phyloP scores from a whole-genome alignment of 805 yeast genomes.

The Starmerella bombi region DNA sequence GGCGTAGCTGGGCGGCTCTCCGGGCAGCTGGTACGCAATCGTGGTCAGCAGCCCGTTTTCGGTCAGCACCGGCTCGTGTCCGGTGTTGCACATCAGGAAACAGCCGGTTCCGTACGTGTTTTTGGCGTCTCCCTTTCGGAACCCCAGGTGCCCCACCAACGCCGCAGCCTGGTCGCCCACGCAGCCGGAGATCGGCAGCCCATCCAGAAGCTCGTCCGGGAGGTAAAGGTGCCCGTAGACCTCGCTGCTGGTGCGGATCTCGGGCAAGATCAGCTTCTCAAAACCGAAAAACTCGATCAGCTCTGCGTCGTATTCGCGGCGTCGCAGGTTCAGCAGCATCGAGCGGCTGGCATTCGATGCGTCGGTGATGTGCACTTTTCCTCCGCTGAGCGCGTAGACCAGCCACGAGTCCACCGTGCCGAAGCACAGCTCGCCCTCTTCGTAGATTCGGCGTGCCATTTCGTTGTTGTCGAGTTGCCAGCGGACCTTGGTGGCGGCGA shows the following conservation, averaged over 20 bases:
- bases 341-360: constrained; percentile 88
- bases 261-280: constrained; percentile 60
- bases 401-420: constrained; percentile 95
- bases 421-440: constrained; percentile 67
- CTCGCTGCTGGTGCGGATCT: constrained; percentile 66
- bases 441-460: constrained; percentile 51
- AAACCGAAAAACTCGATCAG: constrained; percentile 69
- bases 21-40: constrained; percentile 79
- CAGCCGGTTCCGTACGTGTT: constrained; percentile 97
- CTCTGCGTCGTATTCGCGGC: constrained; percentile 60
- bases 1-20: constrained; percentile 64
- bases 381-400: constrained; percentile 64
- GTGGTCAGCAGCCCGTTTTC: constrained; percentile 79
- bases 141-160: constrained; percentile 81
- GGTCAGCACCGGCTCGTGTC: constrained; percentile 54
- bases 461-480: constrained; percentile 80
- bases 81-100: constrained; percentile 79
- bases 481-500: constrained; percentile 76
- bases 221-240: constrained; percentile 58
- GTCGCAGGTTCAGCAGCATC: constrained; percentile 70
- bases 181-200: constrained; percentile 74
- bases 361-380: constrained; percentile 60
- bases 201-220: constrained; percentile 43
- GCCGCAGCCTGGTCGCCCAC: constrained; percentile 93
- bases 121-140: constrained; percentile 72